Percentiles rank a stretch among this genome's conserved stretches.
Evolutionary conservation across 225 moss, liverwort and hornwort species (phyloP).

Genomic region (Antitrichia curtipendula): DNA sequence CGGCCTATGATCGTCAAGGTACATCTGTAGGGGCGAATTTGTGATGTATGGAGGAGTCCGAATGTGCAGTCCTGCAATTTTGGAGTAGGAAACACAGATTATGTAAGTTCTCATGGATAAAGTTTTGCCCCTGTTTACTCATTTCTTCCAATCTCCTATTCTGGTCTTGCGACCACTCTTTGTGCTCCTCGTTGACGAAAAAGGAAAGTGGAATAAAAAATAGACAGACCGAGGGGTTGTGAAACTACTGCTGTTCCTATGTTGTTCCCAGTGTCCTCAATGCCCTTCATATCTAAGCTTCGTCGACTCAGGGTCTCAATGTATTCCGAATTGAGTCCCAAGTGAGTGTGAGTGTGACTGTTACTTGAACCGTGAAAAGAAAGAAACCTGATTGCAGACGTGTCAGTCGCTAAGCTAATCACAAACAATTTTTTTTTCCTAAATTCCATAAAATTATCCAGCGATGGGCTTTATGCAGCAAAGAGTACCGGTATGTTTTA

Average conservation of each 20-base stretch:
- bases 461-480: neutral
- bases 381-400: neutral
- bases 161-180: neutral
- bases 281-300: neutral
- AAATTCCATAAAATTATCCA: neutral
- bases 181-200: neutral
- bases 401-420: neutral
- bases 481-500: neutral
- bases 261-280: too few relatives aligned
- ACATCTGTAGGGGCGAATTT: neutral
- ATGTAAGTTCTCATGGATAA: neutral
- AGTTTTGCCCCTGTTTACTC: neutral
- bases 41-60: neutral
- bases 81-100: neutral
- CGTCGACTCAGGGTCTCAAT: too few relatives aligned
- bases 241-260: neutral
- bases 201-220: neutral
- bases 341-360: neutral
- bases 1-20: neutral
- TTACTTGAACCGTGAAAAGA: too few relatives aligned
- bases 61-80: conserved; percentile 3
- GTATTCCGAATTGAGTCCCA: too few relatives aligned
- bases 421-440: neutral
- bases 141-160: neutral
- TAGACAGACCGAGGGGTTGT: neutral